Evolutionary conservation across 2,329 filamentous ascomycete species (phyloP).

Genomic region (Colletotrichum chrysophilum): DNA sequence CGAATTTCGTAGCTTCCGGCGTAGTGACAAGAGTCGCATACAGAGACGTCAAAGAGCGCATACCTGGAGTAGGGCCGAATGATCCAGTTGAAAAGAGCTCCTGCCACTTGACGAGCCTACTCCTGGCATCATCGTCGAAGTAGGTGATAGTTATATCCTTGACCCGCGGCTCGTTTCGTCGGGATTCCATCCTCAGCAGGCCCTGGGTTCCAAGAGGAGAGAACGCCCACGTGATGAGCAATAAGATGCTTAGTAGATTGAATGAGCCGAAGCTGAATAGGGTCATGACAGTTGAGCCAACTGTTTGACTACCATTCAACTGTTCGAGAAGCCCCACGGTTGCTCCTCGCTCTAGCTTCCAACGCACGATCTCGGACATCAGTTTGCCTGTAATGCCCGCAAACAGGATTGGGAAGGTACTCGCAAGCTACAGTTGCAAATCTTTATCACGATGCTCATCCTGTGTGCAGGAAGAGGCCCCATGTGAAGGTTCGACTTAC

Average conservation of each 20-base stretch:
- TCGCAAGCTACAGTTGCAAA: constrained; percentile 1
- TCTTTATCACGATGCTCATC: neutral
- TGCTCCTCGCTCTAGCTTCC: constrained; percentile 30
- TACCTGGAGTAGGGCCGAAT: too few species aligned
- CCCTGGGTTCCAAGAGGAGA: too few species aligned
- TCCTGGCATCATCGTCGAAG: too few species aligned
- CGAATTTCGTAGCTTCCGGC: constrained; percentile 20
- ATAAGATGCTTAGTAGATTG: too few species aligned
- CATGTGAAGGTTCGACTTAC: neutral
- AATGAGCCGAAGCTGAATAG: too few species aligned
- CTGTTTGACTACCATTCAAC: constrained; percentile 32
- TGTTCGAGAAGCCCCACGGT: constrained; percentile 30
- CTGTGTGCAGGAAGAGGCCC: neutral
- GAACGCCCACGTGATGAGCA: too few species aligned
- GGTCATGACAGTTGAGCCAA: neutral
- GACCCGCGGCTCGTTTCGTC: too few species aligned
- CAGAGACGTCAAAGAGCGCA: neutral
- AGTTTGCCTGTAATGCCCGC: constrained; percentile 29
- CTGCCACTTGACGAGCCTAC: too few species aligned
- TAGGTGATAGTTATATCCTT: too few species aligned
- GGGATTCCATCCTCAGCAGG: too few species aligned
- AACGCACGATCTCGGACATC: constrained; percentile 27
- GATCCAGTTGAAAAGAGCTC: too few species aligned
- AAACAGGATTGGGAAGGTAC: constrained; percentile 34
- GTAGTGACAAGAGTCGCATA: constrained; percentile 25